Base-by-base conservation (phyloP, 2,329 filamentous ascomycete genomes). In the Akanthomyces muscarius region DNA sequence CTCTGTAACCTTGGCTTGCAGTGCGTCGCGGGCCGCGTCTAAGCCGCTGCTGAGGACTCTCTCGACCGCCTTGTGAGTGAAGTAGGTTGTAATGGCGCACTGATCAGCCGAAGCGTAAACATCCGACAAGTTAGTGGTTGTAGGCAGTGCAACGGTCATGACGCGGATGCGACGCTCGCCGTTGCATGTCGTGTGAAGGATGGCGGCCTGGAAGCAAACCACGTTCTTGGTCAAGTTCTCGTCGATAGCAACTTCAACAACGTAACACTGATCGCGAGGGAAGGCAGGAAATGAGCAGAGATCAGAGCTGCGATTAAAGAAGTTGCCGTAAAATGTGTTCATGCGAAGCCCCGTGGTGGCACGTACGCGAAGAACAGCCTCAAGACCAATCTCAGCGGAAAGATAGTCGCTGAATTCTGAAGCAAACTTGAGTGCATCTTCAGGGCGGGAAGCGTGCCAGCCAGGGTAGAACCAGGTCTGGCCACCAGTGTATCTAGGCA, bases 391-490 rank as follows among this genome's bases (percentile, higher is more conserved):
- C 76, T 99, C 95, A 0, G 93, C 88, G 11, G 93, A 97, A n/a
- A 99, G 81, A 72, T 95, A 97, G 73, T 98, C 94, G 71, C 92
- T 96, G 73, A 99, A 97, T 74, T 99, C 95, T 18, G 90, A 90
- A 4, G 94, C 95, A 73, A 98, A 98, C 76, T 98, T 99, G 78
- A 98, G 93, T 16, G 95, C 95, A 74, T 99, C 95, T 73, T 99
- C 95, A 28, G 88, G 89, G 66, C 95, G 86, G 33, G 92, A 93
- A 21, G 94, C 95, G 71, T 97, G 97, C 93, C 95, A 99, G 28
- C 91, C 94, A 16, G 95, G 95, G 73, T 99, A 99, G 80, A 97
- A 98, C 82, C 94, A 98, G 1, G 95, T 99, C 74, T 98, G 95
- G 25, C 95, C 95, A 75, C 94, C 95, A 28, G 95, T 98, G 74